phyloP scores from a whole-genome alignment of 805 yeast genomes.

The Kazachstania viticola region DNA sequence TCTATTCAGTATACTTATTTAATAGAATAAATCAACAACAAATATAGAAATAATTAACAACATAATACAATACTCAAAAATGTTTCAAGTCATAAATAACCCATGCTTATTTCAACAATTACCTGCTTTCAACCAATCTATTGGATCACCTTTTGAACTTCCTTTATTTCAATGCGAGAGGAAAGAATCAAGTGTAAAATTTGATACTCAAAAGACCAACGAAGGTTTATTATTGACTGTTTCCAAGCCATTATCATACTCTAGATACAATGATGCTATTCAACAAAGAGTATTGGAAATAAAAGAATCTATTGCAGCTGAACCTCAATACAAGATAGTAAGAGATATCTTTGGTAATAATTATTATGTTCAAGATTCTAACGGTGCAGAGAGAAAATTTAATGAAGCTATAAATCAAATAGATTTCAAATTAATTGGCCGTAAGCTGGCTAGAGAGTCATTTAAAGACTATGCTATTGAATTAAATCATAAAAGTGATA shows the following conservation, averaged over 20 bases:
- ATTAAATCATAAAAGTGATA: constrained; percentile 17
- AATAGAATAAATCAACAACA: too few relatives aligned
- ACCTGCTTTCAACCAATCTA: constrained; percentile 8
- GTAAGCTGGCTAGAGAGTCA: constrained; percentile 15
- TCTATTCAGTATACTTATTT: too few relatives aligned
- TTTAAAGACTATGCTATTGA: constrained; percentile 22
- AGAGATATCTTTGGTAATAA: constrained; percentile 22
- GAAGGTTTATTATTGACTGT: constrained; percentile 2
- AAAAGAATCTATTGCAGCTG: constrained; percentile 4
- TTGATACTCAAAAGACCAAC: constrained; percentile 1
- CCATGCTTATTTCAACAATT: constrained; percentile 19
- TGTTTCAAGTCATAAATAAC: constrained; percentile 13
- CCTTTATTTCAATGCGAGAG: neutral
- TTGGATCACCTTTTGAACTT: neutral
- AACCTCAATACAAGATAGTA: constrained; percentile 16
- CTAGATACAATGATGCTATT: constrained; percentile 12
- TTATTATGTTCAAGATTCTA: constrained; percentile 21
- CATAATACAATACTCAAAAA: constrained; percentile 1
- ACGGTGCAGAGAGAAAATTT: constrained; percentile 11
- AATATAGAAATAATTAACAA: too few relatives aligned
- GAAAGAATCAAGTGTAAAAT: neutral
- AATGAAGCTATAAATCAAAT: constrained; percentile 8
- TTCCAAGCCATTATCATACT: constrained; percentile 7
- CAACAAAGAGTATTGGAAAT: constrained; percentile 7
- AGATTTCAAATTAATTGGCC: constrained; percentile 11